Evolutionary conservation across 2,329 filamentous ascomycete species (phyloP).

Genomic region (Seiridium unicorne): DNA sequence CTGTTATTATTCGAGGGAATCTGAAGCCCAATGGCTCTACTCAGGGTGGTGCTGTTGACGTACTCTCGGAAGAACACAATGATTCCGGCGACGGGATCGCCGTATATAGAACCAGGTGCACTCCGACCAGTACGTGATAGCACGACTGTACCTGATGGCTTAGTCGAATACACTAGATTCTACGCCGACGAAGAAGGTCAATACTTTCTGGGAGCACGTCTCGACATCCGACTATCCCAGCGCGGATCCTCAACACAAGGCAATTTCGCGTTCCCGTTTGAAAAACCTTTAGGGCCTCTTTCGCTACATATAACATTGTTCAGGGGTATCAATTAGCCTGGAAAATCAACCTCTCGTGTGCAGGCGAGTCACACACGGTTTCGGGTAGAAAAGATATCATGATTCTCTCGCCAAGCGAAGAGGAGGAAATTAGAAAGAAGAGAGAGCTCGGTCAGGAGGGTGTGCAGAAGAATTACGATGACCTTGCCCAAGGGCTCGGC

Average conservation of each 20-base stretch:
- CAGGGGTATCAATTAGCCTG: slow-evolving; percentile 5
- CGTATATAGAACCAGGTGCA: neutral
- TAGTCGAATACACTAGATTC: slow-evolving; percentile 1
- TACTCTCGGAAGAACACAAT: neutral
- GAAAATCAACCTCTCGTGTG: slow-evolving; percentile 6
- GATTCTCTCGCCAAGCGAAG: slow-evolving; percentile 6
- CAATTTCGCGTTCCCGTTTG: neutral
- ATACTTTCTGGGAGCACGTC: neutral
- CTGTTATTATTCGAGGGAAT: slow-evolving; percentile 4
- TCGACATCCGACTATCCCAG: slow-evolving; percentile 5
- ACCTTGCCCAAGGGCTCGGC: neutral
- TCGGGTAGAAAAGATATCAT: neutral
- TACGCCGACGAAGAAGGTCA: neutral
- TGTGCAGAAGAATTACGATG: slow-evolving; percentile 8
- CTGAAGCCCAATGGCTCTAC: neutral
- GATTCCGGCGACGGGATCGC: neutral
- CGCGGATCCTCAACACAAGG: neutral
- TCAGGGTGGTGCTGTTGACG: neutral
- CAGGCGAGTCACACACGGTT: slow-evolving; percentile 2
- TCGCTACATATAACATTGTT: slow-evolving; percentile 9
- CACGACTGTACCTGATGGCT: neutral
- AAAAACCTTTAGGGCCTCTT: neutral
- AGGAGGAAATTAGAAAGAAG: slow-evolving; percentile 1
- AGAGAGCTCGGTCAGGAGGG: neutral
- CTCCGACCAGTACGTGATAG: neutral